Evolutionary conservation across 148 eudicot species (phyloP).

Genomic region (Camellia sinensis): DNA sequence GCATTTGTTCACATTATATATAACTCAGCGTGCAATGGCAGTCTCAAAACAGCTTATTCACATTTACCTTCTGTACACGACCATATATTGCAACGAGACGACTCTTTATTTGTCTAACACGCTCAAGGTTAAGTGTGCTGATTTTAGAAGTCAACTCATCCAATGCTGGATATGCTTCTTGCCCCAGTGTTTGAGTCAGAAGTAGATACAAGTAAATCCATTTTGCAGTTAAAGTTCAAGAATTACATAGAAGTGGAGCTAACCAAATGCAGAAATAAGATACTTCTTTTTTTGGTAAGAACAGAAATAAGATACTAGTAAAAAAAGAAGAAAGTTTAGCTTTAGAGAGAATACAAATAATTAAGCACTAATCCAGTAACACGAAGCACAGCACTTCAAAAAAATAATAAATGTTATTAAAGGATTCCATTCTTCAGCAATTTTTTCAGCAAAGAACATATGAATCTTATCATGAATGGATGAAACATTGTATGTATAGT

Average conservation of each 20-base stretch:
- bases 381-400: no score
- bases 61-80: conserved; percentile 61
- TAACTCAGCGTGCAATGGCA: background rate
- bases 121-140: conserved; percentile 64
- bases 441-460: no score
- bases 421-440: no score
- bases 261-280: no score
- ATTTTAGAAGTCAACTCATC: conserved; percentile 47
- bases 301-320: no score
- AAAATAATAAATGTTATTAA: no score
- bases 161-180: no score
- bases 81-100: conserved; percentile 57
- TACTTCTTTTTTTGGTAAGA: no score
- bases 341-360: background rate
- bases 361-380: background rate
- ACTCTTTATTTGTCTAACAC: conserved; percentile 62
- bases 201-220: background rate
- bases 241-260: background rate
- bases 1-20: background rate
- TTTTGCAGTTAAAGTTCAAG: background rate
- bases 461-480: no score
- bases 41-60: background rate
- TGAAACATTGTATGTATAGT: no score
- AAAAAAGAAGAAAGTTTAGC: background rate
- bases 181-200: conserved; percentile 33